Conservation (phyloP, 345 rosid genomes). For the Sisymbrium irio region DNA sequence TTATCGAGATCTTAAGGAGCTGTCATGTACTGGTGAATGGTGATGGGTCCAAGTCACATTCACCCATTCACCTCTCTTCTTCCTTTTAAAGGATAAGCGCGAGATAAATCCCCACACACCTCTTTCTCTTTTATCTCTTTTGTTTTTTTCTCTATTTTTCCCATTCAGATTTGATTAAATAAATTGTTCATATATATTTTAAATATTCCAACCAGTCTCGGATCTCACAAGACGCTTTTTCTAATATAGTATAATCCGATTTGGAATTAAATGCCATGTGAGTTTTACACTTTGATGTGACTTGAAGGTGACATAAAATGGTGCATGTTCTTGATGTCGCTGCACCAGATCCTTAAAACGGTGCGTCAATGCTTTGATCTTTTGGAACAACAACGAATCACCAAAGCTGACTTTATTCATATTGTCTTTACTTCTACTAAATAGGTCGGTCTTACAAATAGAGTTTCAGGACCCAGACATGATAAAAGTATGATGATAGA, state of each 20-base stretch:
- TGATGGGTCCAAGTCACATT: slow-evolving; percentile 36
- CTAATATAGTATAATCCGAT: not conserved
- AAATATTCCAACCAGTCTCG: not conserved
- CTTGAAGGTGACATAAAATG: slow-evolving; percentile 35
- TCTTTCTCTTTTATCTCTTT: not conserved
- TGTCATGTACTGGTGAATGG: slow-evolving; percentile 10
- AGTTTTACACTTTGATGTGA: slow-evolving; percentile 27
- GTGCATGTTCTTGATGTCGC: slow-evolving; percentile 12
- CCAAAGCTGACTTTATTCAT: slow-evolving; percentile 16
- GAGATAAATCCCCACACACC: not conserved
- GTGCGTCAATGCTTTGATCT: not conserved
- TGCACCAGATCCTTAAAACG: not conserved
- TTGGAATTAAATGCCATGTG: slow-evolving; percentile 5
- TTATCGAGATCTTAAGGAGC: slow-evolving; percentile 28
- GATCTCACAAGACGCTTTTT: not conserved
- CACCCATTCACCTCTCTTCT: slow-evolving; percentile 15
- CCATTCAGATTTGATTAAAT: slow-evolving; percentile 5
- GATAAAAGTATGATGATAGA: not conserved
- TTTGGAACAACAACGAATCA: slow-evolving; percentile 9
- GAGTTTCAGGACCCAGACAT: slow-evolving; percentile 1
- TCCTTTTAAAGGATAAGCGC: slow-evolving; percentile 27
- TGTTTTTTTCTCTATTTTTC: not conserved
- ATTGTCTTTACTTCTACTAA: not conserved
- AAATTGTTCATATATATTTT: not conserved
- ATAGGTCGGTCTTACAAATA: not conserved